These are phyloP conservation scores for Volvariella surrecta DNA, from an alignment of 1,284 basidiomycete species.

Conservation along the genomic window DNA sequence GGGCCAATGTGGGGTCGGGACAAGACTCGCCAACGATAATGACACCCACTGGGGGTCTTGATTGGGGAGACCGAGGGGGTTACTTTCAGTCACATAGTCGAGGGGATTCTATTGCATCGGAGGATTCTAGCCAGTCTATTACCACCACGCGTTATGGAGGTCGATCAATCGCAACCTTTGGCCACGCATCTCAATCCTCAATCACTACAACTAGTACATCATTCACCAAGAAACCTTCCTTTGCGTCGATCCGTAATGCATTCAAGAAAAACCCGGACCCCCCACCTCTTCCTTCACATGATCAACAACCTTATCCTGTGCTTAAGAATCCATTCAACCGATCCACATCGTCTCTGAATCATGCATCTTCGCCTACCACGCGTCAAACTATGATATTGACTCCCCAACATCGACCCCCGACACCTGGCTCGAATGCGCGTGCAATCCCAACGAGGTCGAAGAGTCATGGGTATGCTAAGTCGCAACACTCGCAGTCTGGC, in stretches of 20 bases:
- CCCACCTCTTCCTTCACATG: constrained; percentile 61
- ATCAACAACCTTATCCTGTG: constrained; percentile 56
- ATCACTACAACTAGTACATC: constrained; percentile 40
- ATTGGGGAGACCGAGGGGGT: constrained; percentile 43
- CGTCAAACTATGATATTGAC: constrained; percentile 22
- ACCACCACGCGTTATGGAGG: constrained; percentile 36
- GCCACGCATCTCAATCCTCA: constrained; percentile 63
- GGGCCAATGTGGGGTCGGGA: constrained; percentile 29
- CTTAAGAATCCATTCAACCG: constrained; percentile 75
- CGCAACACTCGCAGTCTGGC: constrained; percentile 66
- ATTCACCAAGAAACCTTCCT: constrained; percentile 76
- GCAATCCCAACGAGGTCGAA: constrained; percentile 27
- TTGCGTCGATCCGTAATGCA: constrained; percentile 82
- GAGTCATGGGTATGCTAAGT: constrained; percentile 52
- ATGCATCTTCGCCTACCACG: constrained; percentile 18
- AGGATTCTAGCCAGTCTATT: constrained; percentile 51
- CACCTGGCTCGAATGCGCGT: constrained; percentile 41
- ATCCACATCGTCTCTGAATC: constrained; percentile 62
- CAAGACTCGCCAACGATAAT: constrained; percentile 58
- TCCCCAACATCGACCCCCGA: constrained; percentile 47
- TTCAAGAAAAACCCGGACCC: constrained; percentile 68
- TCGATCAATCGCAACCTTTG: constrained; percentile 41
- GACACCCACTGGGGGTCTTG: constrained; percentile 39
- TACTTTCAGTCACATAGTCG: constrained; percentile 63
- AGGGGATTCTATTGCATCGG: constrained; percentile 68